Percentiles rank a stretch among this genome's conserved stretches.
phyloP scores from a whole-genome alignment of 192 early-diverging fungal genomes.

The Coemansia sp. region DNA sequence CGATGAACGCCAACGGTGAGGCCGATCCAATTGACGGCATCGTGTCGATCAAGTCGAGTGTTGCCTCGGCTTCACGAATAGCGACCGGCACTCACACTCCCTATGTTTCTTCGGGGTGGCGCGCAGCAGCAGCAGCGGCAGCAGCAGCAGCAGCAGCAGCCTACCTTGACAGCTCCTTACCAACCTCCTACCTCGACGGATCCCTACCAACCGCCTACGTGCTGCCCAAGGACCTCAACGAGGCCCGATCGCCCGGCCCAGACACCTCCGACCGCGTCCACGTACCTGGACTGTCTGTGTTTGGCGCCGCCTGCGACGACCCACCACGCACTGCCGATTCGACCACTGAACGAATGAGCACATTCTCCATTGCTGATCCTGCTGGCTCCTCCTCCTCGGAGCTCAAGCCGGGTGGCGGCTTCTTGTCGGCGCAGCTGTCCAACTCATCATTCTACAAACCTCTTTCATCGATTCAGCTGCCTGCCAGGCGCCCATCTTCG shows the following conservation, averaged over 20 bases:
- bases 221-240: slow-evolving; percentile 43
- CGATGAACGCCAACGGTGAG: slow-evolving; percentile 51
- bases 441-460: slow-evolving; percentile 54
- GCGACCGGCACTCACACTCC: slow-evolving; percentile 42
- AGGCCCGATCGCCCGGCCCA: slow-evolving; percentile 23
- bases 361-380: neutral
- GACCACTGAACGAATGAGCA: neutral
- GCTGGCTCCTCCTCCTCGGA: neutral
- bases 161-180: no score
- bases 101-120: slow-evolving; percentile 28
- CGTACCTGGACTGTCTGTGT: neutral
- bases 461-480: slow-evolving; percentile 40
- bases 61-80: slow-evolving; percentile 19
- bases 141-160: slow-evolving; percentile 27
- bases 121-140: slow-evolving; percentile 28
- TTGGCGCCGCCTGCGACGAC: neutral
- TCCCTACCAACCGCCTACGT: slow-evolving; percentile 24
- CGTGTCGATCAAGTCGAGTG: slow-evolving; percentile 46
- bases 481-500: slow-evolving; percentile 8
- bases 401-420: neutral
- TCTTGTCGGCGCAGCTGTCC: slow-evolving; percentile 40
- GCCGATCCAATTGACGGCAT: slow-evolving; percentile 53
- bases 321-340: neutral
- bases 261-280: neutral
- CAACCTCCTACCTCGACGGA: no score